These are phyloP conservation scores for Citrus glauca DNA, from an alignment of 345 rosid genomes.

Conservation along the genomic window DNA sequence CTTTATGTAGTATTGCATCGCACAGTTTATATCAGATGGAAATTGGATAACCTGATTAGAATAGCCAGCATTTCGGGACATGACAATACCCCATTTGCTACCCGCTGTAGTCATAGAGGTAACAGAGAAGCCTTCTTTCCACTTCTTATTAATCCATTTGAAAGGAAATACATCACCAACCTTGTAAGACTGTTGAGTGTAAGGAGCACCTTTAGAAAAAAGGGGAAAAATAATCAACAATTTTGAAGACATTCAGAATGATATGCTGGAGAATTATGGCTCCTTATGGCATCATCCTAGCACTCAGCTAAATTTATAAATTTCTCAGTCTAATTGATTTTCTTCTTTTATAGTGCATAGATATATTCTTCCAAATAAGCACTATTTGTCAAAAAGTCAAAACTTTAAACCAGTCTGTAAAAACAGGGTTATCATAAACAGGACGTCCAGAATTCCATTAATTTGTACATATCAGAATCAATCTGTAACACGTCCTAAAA, in stretches of 20 bases:
- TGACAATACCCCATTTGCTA: conserved; percentile 47
- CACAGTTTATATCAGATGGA: background rate
- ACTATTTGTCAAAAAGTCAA: background rate
- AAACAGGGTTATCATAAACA: background rate
- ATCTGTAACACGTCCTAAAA: background rate
- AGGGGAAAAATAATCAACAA: background rate
- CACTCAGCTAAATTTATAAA: background rate
- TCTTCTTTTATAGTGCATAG: background rate
- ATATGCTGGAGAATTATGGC: background rate
- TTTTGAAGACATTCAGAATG: background rate
- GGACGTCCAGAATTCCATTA: background rate
- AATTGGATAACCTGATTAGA: conserved; percentile 33
- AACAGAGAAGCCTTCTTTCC: conserved; percentile 56
- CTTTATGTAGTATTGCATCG: background rate
- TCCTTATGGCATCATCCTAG: background rate
- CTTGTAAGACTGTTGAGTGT: conserved; percentile 50
- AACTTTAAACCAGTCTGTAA: background rate
- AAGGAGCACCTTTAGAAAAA: conserved; percentile 33
- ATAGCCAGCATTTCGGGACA: conserved; percentile 53
- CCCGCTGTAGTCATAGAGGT: conserved; percentile 59
- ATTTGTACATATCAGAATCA: background rate
- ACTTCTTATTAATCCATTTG: conserved; percentile 55
- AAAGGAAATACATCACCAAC: conserved; percentile 50
- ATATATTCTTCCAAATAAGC: background rate
- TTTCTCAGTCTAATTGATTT: background rate